A percentile compares a stretch with the other conserved stretches of the same genome.
Evolutionary conservation across 73 alveolate species (phyloP).

Genomic region (Paramecium octaurelia): DNA sequence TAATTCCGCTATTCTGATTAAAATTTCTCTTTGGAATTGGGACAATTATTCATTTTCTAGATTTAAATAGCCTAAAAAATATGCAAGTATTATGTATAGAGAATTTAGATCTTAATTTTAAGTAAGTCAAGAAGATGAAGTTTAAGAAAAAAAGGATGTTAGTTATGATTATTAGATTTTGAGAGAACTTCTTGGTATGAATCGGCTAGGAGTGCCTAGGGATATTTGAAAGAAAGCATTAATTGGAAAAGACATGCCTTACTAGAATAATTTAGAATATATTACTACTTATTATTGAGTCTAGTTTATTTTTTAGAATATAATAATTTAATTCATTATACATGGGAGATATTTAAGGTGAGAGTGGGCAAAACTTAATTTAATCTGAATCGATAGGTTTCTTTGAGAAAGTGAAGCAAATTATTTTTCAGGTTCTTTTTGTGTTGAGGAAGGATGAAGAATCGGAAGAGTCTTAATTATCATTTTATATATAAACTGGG

Average conservation of each 20-base stretch:
- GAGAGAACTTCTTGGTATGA: neutral
- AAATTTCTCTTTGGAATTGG: too few species aligned
- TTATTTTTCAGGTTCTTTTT: slow-evolving; percentile 45
- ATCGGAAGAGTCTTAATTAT: neutral
- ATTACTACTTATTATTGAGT: neutral
- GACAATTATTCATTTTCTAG: too few species aligned
- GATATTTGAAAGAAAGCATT: neutral
- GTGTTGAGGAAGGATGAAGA: slow-evolving; percentile 57
- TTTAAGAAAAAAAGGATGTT: too few species aligned
- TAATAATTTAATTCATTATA: neutral
- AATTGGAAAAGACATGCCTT: neutral
- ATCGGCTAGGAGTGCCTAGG: neutral
- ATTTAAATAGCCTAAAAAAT: too few species aligned
- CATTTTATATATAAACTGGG: neutral
- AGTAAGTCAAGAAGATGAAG: too few species aligned
- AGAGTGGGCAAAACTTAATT: neutral
- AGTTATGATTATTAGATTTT: too few species aligned
- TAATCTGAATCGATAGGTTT: neutral
- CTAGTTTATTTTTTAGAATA: neutral
- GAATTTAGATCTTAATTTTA: too few species aligned
- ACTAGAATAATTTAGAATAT: neutral
- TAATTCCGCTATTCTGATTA: too few species aligned
- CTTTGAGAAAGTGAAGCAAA: slow-evolving; percentile 25
- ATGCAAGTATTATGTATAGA: too few species aligned
- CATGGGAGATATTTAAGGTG: neutral